Evolutionary conservation across 345 rosid genomes (phyloP), one percentile per base, ranked within the genome.

Genomic region (Eucalyptus paniculata): DNA sequence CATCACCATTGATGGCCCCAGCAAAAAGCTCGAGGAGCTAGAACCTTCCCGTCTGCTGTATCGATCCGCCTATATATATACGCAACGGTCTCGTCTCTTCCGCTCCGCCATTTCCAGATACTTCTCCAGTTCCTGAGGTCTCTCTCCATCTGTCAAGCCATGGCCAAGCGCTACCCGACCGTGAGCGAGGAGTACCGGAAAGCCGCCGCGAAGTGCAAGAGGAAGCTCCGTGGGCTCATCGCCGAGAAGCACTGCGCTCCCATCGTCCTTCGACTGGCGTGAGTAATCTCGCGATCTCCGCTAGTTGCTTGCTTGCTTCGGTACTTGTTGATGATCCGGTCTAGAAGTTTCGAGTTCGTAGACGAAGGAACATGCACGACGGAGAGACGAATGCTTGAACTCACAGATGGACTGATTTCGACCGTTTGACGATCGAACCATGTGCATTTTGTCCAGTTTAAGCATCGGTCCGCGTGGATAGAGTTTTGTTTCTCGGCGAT

Each of bases 191-290:
- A 96, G 88, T 97, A 97, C 91, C 88, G 54, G 92, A 94, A 93
- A 90, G 97, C 96, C 26, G 93, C 94, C 19, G 92, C 91, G 82
- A 95, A 93, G 92, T 95, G 97, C 77, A 96, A 92, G 95, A 94
- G 91, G 91, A 96, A 96, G 94, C 96, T 97, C 49, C 93, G 97
- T 60, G 98, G 98, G 37, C 95, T 93, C 17, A 96, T 97, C 60
- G 95, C 97, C 16, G 97, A 96, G 94, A 97, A 95, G 91, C 92
- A 94, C 53, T 96, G 99, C 88, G 99, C 99, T 91, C 99, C 99
- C 23, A 91, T 97, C 88, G 87, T 97, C 86, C 98, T 97, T 14
- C 98, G 98, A 86, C 91, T 97, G 86, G 99, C 97, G 96, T 97
- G 91, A 49, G 96, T 86, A 30, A 30, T 45, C 50, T 45, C 17